Percentiles rank a stretch among this genome's conserved stretches.
phyloP scores from a whole-genome alignment of 2,329 filamentous ascomycete species.

The Fusarium siculi region DNA sequence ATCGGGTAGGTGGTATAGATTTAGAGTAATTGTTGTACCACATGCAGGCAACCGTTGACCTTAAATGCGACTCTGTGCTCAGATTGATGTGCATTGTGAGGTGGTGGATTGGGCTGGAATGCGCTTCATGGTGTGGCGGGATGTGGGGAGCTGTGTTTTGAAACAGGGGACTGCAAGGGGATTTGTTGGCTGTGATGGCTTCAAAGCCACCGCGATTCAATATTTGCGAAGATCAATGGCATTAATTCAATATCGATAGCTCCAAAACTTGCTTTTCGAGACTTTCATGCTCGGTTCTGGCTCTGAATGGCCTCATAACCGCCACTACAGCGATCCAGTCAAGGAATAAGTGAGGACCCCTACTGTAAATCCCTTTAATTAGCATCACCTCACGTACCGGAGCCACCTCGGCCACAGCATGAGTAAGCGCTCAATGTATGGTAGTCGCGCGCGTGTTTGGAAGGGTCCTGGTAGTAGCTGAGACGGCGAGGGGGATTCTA shows the following conservation, averaged over 20 bases:
- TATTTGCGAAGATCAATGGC: neutral
- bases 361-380: constrained; percentile 16
- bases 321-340: neutral
- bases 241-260: neutral
- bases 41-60: constrained; percentile 2
- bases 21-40: neutral
- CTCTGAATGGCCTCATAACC: constrained; percentile 7
- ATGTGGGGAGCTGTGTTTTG: constrained; percentile 27
- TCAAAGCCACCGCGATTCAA: neutral
- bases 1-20: neutral
- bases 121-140: constrained; percentile 1
- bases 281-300: neutral
- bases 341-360: neutral
- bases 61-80: neutral
- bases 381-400: neutral
- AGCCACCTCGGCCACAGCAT: neutral
- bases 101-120: constrained; percentile 1
- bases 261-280: neutral
- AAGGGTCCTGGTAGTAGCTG: constrained; percentile 25
- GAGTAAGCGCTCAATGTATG: constrained; percentile 14
- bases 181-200: constrained; percentile 16
- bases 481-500: constrained; percentile 12
- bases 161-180: constrained; percentile 17
- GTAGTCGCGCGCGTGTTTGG: constrained; percentile 42
- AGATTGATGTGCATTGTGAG: neutral